Conservation (phyloP, 129 eudicot genomes). For the Artemisia annua region DNA sequence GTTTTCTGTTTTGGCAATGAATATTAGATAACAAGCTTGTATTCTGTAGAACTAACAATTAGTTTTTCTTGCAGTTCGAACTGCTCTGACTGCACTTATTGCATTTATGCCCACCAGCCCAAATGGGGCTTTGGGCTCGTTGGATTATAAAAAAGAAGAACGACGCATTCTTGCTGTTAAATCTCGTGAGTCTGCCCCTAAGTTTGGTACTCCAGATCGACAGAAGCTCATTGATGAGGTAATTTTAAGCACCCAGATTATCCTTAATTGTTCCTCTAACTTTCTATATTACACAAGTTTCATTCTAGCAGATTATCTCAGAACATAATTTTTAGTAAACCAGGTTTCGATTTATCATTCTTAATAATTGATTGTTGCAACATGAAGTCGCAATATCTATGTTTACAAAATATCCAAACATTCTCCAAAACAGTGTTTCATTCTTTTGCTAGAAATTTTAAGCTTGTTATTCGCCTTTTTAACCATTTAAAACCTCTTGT, state of each 20-base stretch:
- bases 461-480: not conserved
- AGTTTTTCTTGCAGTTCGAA: constrained; percentile 62
- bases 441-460: not conserved
- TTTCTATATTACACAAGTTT: not conserved
- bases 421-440: not conserved
- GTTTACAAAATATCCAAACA: not conserved
- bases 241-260: constrained; percentile 1
- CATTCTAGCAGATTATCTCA: not conserved
- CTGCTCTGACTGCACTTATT: constrained; percentile 88
- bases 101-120: constrained; percentile 99
- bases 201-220: constrained; percentile 82
- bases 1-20: not conserved
- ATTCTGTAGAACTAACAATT: constrained; percentile 1
- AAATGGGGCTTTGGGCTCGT: constrained; percentile 92
- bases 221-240: constrained; percentile 95
- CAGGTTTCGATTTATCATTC: not conserved
- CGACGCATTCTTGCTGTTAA: constrained; percentile 78
- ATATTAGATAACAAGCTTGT: not conserved
- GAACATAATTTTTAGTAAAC: not conserved
- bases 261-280: not conserved
- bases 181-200: constrained; percentile 86
- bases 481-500: constrained; percentile 10
- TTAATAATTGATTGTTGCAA: too few species aligned
- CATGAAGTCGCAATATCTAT: not conserved
- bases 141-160: constrained; percentile 90